Evolutionary conservation across 176 grass and related monocot genomes (phyloP).

Genomic region (Cenchrus fungigraminus): DNA sequence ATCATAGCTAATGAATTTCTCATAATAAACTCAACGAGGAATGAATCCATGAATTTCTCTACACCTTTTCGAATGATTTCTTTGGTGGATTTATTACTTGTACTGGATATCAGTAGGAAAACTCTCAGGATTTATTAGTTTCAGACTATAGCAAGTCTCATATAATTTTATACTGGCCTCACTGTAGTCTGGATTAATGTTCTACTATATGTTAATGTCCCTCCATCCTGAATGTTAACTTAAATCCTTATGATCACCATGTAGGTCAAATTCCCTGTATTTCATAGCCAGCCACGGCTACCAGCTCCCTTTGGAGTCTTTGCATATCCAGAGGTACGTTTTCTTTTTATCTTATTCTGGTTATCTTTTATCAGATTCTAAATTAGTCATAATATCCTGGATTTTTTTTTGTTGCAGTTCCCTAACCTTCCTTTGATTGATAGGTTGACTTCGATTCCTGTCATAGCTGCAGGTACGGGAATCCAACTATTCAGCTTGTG

Average conservation of each 20-base stretch:
- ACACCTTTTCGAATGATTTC: not conserved
- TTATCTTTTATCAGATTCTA: slow-evolving; percentile 23
- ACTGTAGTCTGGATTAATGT: not conserved
- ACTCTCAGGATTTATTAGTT: not conserved
- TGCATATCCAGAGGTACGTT: slow-evolving; percentile 64
- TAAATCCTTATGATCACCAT: slow-evolving; percentile 39
- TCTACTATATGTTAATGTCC: not conserved
- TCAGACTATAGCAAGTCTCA: slow-evolving; percentile 9
- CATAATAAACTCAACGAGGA: not conserved
- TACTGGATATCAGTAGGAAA: not conserved
- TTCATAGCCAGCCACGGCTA: slow-evolving; percentile 66
- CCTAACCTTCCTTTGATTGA: slow-evolving; percentile 75
- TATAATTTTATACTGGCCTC: not conserved
- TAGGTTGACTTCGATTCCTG: slow-evolving; percentile 81
- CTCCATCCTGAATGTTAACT: not conserved
- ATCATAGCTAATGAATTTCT: not conserved
- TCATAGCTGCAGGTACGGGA: slow-evolving; percentile 72
- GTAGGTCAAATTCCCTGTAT: slow-evolving; percentile 82
- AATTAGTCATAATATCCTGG: slow-evolving; percentile 38
- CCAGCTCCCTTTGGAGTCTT: slow-evolving; percentile 81
- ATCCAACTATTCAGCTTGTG: slow-evolving; percentile 30
- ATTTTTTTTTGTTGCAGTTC: slow-evolving; percentile 61
- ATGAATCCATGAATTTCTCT: not conserved
- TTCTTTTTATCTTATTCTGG: not conserved
- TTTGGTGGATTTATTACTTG: not conserved